These are phyloP conservation scores for Globisporangium alternatum DNA, from an alignment of 352 stramenopile genomes.

Conservation along the genomic window DNA sequence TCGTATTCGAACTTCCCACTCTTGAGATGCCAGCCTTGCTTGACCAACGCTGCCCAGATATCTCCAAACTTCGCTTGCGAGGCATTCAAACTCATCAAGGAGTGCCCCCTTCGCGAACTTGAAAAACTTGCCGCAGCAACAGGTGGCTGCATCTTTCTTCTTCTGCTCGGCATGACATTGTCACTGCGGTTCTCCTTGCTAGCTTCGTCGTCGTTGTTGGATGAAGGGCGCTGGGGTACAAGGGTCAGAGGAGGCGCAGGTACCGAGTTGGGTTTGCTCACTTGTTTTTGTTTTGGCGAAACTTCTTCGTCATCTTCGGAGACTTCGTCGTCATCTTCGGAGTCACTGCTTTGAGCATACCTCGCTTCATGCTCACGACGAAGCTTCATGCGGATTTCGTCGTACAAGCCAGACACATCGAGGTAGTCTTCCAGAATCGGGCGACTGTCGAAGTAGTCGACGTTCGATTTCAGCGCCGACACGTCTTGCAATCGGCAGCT, in stretches of 20 bases:
- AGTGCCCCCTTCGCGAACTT: constrained; percentile 2
- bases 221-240: background rate
- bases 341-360: constrained; percentile 9
- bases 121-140: background rate
- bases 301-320: background rate
- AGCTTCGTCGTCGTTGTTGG: constrained; percentile 17
- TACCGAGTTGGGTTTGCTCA: background rate
- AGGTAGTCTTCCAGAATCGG: constrained; percentile 46
- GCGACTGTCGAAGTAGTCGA: constrained; percentile 56
- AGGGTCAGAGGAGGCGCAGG: background rate
- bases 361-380: constrained; percentile 32
- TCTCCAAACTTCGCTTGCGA: constrained; percentile 59
- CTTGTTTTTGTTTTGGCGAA: background rate
- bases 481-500: constrained; percentile 11
- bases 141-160: background rate
- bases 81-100: background rate
- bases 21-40: constrained; percentile 54
- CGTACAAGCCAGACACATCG: constrained; percentile 30
- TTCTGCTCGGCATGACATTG: constrained; percentile 4
- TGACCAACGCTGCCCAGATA: constrained; percentile 46
- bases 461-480: constrained; percentile 20
- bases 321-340: background rate
- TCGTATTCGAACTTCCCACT: constrained; percentile 39
- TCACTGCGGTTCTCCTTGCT: constrained; percentile 17
- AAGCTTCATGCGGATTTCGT: constrained; percentile 41